Conservation (phyloP, 2,329 filamentous ascomycete species). For the Scedosporium aurantiacum region DNA sequence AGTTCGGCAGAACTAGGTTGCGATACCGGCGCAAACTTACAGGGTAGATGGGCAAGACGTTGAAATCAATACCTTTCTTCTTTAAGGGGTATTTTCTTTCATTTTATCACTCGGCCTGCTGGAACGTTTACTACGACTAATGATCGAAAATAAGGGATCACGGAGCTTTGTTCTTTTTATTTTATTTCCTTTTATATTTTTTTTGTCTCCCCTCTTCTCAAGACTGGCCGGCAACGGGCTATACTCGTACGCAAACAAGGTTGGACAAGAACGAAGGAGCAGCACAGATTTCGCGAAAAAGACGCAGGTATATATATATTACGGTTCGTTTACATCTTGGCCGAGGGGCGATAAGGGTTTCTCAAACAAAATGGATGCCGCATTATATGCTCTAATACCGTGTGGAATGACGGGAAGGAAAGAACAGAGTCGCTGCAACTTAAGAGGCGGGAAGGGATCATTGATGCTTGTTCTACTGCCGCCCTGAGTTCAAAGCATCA, state of each 20-base stretch:
- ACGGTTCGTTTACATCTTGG: no score
- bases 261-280: background rate
- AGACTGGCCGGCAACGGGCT: conserved; percentile 1
- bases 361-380: background rate
- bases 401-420: background rate
- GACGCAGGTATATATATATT: no score
- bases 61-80: background rate
- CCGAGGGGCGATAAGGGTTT: background rate
- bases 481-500: no score
- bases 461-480: no score
- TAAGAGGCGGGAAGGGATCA: no score
- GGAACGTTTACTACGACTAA: background rate
- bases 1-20: background rate
- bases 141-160: conserved; percentile 4
- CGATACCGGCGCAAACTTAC: background rate
- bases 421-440: background rate
- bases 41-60: background rate
- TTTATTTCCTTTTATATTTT: background rate
- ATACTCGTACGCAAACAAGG: background rate
- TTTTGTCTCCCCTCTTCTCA: background rate
- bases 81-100: background rate
- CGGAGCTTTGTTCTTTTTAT: no score
- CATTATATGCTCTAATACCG: background rate
- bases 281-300: no score
- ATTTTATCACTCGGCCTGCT: background rate